A percentile compares a stretch with the other conserved stretches of the same genome.
Conservation (phyloP, 2,329 filamentous ascomycete genomes). For the Neofusicoccum laricinum region DNA sequence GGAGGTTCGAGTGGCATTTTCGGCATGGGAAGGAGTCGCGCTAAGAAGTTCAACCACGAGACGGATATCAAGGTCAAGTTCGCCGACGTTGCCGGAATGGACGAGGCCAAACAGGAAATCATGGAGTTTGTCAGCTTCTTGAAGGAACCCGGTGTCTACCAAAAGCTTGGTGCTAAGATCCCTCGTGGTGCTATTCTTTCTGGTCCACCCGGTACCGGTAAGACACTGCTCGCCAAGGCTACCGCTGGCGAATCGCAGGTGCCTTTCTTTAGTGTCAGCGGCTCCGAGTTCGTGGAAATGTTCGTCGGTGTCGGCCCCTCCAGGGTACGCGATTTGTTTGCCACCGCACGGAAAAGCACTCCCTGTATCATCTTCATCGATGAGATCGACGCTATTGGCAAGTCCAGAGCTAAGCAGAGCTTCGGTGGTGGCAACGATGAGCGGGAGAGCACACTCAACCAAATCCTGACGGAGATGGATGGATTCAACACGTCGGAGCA, state of each 20-base stretch:
- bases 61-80: slow-evolving; percentile 97
- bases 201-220: slow-evolving; percentile 97
- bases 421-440: slow-evolving; percentile 94
- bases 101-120: slow-evolving; percentile 96
- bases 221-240: slow-evolving; percentile 94
- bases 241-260: slow-evolving; percentile 96
- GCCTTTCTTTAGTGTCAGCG: slow-evolving; percentile 97
- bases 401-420: slow-evolving; percentile 77
- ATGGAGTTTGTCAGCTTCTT: slow-evolving; percentile 99
- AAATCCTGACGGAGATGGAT: slow-evolving; percentile 99
- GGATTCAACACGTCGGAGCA: slow-evolving; percentile 97
- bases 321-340: slow-evolving; percentile 89
- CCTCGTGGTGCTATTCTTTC: slow-evolving; percentile 94
- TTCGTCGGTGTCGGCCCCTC: slow-evolving; percentile 98
- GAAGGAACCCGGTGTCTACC: slow-evolving; percentile 87
- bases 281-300: slow-evolving; percentile 99
- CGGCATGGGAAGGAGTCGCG: slow-evolving; percentile 91
- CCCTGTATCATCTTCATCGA: slow-evolving; percentile 99
- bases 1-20: slow-evolving; percentile 76
- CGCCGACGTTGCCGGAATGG: slow-evolving; percentile 92
- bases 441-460: slow-evolving; percentile 93
- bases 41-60: slow-evolving; percentile 97
- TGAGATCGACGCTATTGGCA: slow-evolving; percentile 97
- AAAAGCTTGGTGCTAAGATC: slow-evolving; percentile 94
- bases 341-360: slow-evolving; percentile 90